phyloP scores from a whole-genome alignment of 2,329 filamentous ascomycete species.

The Gaeumannomyces sp. region DNA sequence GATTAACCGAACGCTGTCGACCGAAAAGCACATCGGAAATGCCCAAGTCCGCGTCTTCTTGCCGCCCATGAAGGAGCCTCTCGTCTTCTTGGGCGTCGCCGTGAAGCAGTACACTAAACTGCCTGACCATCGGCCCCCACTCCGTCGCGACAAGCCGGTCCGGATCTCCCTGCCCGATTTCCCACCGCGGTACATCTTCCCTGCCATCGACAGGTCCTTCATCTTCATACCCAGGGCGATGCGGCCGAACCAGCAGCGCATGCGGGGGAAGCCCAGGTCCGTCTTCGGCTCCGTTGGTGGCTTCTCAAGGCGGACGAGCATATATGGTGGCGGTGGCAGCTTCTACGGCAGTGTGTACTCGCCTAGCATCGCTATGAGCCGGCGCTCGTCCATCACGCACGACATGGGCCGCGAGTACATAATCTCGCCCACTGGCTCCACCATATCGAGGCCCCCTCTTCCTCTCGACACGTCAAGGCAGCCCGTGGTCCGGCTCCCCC shows the following conservation, averaged over 20 bases:
- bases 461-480: slow-evolving; percentile 51
- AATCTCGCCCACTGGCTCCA: slow-evolving; percentile 74
- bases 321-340: slow-evolving; percentile 50
- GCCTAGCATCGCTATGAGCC: slow-evolving; percentile 80
- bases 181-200: slow-evolving; percentile 82
- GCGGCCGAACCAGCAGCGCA: slow-evolving; percentile 73
- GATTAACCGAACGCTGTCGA: slow-evolving; percentile 75
- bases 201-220: slow-evolving; percentile 83
- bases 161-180: slow-evolving; percentile 82
- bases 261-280: slow-evolving; percentile 68
- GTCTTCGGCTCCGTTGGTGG: slow-evolving; percentile 61
- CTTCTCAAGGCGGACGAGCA: slow-evolving; percentile 74
- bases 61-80: slow-evolving; percentile 65
- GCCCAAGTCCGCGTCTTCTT: slow-evolving; percentile 78
- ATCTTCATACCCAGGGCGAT: slow-evolving; percentile 95
- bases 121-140: slow-evolving; percentile 86
- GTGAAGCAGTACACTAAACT: slow-evolving; percentile 90
- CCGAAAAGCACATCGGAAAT: slow-evolving; percentile 76
- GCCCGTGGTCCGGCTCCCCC: slow-evolving; percentile 78
- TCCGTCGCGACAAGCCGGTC: slow-evolving; percentile 93
- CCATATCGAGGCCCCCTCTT: slow-evolving; percentile 62
- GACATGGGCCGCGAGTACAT: slow-evolving; percentile 65
- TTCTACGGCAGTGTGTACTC: slow-evolving; percentile 72
- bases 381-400: slow-evolving; percentile 71
- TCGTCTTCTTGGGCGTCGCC: slow-evolving; percentile 67